These are phyloP conservation scores for Bauhinia variegata DNA, from an alignment of 306 rosid species.

Conservation along the genomic window DNA sequence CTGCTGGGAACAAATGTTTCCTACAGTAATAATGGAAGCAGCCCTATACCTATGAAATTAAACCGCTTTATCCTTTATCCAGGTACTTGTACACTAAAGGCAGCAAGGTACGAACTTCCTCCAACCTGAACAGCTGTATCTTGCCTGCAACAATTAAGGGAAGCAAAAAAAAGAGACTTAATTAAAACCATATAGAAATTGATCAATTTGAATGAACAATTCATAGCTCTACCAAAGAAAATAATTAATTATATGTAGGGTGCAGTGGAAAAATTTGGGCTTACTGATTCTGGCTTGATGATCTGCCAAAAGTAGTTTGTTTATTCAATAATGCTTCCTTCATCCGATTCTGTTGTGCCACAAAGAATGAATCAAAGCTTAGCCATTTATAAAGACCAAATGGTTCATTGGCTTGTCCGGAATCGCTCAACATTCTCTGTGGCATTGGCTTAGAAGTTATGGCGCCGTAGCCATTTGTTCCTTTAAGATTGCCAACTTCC, in stretches of 20 bases:
- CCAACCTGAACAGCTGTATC: conserved; percentile 44
- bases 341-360: conserved; percentile 33
- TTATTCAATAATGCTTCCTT: conserved; percentile 38
- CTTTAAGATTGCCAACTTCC: conserved; percentile 28
- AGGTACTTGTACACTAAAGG: conserved; percentile 24
- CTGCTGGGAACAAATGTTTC: too few relatives aligned
- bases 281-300: conserved; percentile 44
- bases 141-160: conserved; percentile 40
- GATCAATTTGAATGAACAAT: not conserved
- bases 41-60: too few relatives aligned
- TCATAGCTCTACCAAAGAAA: not conserved
- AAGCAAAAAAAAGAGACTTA: not conserved
- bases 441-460: not conserved
- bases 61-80: too few relatives aligned
- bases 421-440: conserved; percentile 15
- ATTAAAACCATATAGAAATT: not conserved
- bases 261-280: conserved; percentile 13
- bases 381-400: conserved; percentile 23
- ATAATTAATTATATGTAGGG: not conserved
- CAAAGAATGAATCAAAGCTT: conserved; percentile 19
- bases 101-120: conserved; percentile 47
- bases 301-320: not conserved
- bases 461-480: not conserved
- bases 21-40: too few relatives aligned
- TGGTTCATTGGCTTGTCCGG: conserved; percentile 26